Evolutionary conservation across 345 rosid genomes (phyloP).

Genomic region (Salix exigua): DNA sequence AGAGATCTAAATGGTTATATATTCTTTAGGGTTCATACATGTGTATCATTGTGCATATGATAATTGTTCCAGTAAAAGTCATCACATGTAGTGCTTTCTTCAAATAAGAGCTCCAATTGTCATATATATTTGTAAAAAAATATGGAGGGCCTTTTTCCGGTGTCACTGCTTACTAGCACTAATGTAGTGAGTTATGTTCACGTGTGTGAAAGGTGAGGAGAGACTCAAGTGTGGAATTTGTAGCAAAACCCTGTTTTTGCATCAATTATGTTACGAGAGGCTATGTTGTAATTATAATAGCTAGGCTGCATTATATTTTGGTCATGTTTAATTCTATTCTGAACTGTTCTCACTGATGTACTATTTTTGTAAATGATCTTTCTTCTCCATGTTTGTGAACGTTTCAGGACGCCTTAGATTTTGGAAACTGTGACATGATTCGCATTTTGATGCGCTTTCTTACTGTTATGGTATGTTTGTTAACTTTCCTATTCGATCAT

Average conservation of each 20-base stretch:
- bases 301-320: not conserved
- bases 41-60: not conserved
- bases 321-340: not conserved
- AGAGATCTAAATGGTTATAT: not conserved
- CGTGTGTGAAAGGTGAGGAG: not conserved
- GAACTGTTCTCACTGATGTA: not conserved
- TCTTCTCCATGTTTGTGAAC: not conserved
- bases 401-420: slow-evolving; percentile 68
- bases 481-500: slow-evolving; percentile 12
- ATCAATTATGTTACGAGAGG: not conserved
- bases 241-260: not conserved
- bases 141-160: not conserved
- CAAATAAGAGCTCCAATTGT: not conserved
- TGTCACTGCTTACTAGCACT: not conserved
- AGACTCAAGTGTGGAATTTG: not conserved
- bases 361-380: not conserved
- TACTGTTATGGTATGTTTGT: slow-evolving; percentile 64
- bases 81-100: not conserved
- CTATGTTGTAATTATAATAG: not conserved
- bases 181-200: not conserved
- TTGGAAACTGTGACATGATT: slow-evolving; percentile 64
- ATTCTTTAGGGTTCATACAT: not conserved
- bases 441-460: slow-evolving; percentile 85
- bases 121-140: not conserved
- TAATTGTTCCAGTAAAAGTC: not conserved